These are phyloP conservation scores for Metarhizium anisopliae DNA, from an alignment of 2,329 filamentous ascomycete species.

Conservation along the genomic window DNA sequence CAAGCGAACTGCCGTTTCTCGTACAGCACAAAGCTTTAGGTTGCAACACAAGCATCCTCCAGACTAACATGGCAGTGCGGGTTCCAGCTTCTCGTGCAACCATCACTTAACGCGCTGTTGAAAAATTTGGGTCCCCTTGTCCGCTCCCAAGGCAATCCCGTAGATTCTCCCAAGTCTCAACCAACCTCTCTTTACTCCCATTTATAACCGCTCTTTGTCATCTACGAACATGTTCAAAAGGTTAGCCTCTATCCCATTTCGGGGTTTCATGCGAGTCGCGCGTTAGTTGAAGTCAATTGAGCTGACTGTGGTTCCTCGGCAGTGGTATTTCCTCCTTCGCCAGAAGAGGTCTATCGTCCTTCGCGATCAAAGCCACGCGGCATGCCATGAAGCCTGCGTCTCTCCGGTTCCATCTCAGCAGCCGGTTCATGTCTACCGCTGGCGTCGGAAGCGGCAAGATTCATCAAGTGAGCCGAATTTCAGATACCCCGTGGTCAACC, in stretches of 20 bases:
- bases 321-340: conserved; percentile 60
- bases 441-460: conserved; percentile 57
- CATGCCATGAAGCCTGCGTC: conserved; percentile 48
- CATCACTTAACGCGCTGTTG: too few relatives aligned
- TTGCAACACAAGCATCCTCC: too few relatives aligned
- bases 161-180: conserved; percentile 39
- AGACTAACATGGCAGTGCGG: too few relatives aligned
- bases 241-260: conserved; percentile 41
- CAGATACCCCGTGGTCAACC: conserved; percentile 20
- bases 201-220: conserved; percentile 55
- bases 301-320: conserved; percentile 23
- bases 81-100: too few relatives aligned
- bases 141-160: conserved; percentile 36
- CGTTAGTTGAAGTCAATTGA: conserved; percentile 44
- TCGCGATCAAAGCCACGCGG: conserved; percentile 47
- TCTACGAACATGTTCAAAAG: conserved; percentile 77
- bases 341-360: conserved; percentile 52
- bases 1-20: too few relatives aligned
- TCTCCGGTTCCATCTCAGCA: conserved; percentile 46
- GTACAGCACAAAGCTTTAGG: too few relatives aligned
- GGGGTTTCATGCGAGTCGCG: too few relatives aligned
- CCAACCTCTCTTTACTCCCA: conserved; percentile 49
- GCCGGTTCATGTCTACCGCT: conserved; percentile 49
- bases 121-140: conserved; percentile 11
- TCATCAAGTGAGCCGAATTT: conserved; percentile 47